Conservation (phyloP, 345 rosid genomes). For the Eucalyptus albens region DNA sequence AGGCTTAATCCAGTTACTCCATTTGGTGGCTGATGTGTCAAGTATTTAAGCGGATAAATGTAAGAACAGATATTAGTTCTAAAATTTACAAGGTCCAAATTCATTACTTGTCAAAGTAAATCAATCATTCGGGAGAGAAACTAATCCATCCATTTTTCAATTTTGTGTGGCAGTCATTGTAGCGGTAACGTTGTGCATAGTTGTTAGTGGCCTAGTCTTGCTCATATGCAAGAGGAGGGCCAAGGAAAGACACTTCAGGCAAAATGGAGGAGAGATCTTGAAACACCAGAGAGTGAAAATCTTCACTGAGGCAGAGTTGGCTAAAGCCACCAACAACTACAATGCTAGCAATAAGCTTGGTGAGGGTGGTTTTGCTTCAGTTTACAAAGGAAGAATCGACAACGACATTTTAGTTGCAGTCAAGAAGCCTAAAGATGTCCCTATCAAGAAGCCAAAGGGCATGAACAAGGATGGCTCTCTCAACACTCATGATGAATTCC, state of each 20-base stretch:
- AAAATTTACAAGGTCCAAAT: background rate
- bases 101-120: no score
- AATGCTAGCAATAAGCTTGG: background rate
- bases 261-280: background rate
- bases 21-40: background rate
- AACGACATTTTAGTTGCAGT: fast-evolving
- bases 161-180: background rate
- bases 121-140: background rate
- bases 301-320: background rate
- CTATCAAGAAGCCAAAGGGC: background rate
- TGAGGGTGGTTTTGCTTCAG: background rate
- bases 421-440: background rate
- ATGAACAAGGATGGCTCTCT: background rate
- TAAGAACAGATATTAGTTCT: background rate
- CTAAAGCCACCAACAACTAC: background rate
- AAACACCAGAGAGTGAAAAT: background rate
- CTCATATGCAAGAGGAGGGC: background rate
- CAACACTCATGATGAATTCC: background rate
- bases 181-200: fast-evolving
- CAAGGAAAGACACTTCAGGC: background rate
- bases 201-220: background rate
- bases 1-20: no score
- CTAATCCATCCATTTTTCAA: background rate
- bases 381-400: background rate
- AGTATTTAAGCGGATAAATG: background rate